phyloP scores from a whole-genome alignment of 306 rosid genomes.

The Delonix regia region DNA sequence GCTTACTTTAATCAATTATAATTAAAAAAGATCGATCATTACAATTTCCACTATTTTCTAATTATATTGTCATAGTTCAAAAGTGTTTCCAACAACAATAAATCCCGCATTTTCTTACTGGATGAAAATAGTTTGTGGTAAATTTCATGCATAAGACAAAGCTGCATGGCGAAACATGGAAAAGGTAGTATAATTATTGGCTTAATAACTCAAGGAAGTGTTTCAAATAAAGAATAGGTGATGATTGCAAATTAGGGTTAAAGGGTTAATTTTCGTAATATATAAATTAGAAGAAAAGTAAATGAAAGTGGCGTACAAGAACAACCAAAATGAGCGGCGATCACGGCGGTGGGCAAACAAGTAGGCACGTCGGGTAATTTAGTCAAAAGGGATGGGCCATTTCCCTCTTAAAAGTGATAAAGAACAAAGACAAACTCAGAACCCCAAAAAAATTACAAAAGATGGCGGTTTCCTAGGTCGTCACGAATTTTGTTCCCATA shows the following conservation, averaged over 20 bases:
- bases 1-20: too few species aligned
- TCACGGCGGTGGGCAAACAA: conserved; percentile 38
- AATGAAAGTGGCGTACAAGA: neutral
- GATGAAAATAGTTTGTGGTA: neutral
- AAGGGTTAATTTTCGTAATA: neutral
- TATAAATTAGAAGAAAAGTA: conserved; percentile 28
- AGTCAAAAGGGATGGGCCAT: conserved; percentile 52
- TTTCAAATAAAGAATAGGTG: neutral
- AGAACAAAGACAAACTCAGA: neutral
- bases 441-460: conserved; percentile 7
- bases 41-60: too few species aligned
- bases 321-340: conserved; percentile 53
- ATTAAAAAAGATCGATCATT: too few species aligned
- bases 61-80: too few species aligned
- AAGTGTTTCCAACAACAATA: neutral
- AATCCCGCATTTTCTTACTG: neutral
- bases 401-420: conserved; percentile 38
- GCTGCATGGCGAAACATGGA: neutral
- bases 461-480: conserved; percentile 55
- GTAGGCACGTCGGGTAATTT: conserved; percentile 33
- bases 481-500: conserved; percentile 34
- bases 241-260: neutral
- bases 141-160: neutral
- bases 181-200: neutral
- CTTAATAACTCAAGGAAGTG: neutral